Evolutionary conservation across 1,284 basidiomycete species (phyloP), one percentile per base, ranked within the genome.

Genomic region (Cystobasidium sp.): DNA sequence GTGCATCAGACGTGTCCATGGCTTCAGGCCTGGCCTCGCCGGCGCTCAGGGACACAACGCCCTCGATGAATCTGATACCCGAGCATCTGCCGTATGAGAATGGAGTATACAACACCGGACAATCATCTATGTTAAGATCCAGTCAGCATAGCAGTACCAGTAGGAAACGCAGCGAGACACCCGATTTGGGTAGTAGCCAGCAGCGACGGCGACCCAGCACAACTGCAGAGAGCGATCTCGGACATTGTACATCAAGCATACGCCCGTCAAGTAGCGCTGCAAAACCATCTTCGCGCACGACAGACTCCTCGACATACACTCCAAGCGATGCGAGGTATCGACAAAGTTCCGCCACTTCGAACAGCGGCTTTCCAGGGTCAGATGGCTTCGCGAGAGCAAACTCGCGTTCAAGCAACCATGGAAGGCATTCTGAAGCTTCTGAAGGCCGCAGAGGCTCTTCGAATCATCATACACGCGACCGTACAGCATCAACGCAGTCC

Each of bases 1-100:
- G 52, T 41, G 43, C 53, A 41, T 59, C 41, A 7, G 49, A 55
- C 53, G 39, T 68, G 53, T 47, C 66, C 37, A 37, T 55, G 37
- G 9, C 59, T 37, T 16, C 24, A 24, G 31, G 59, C 14, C 59
- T 16, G 20, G 20, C 39, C 46, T 59, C 55, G 44, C 52, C 66
- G 14, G 1, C 66, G 31, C 53, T 59, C 39, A 56, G 70, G 49
- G 70, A 73, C 52, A 47, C 56, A 46, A 52, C 62, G 59, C 56
- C 49, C 6, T 41, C 70, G 16, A 61, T 73, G 56, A 56, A 73
- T 39, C 63, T 73, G 24, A 73, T 73, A 31, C 70, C 70, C n/a
- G 70, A 73, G 63, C 70, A 62, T 49, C 20, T 53, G 49, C 70
- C 70, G 10, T 73, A 73, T 53, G 37, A 66, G 18, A 22, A 53